phyloP scores from a whole-genome alignment of 1,139 yeast genomes.

The Pichia sp. region DNA sequence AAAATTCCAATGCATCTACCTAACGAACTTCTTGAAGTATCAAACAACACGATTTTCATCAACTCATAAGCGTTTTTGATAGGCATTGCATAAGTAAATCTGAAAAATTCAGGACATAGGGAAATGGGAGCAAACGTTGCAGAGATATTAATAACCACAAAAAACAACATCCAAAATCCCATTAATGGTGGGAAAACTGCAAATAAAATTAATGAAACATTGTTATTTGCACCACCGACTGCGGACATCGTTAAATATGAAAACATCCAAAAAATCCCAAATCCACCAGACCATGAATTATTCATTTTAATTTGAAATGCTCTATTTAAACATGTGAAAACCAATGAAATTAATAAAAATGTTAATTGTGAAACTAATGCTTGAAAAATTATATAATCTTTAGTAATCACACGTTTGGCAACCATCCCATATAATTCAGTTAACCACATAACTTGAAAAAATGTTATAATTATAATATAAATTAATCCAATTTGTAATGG shows the following conservation, averaged over 20 bases:
- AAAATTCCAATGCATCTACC: slow-evolving; percentile 45
- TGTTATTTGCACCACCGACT: slow-evolving; percentile 46
- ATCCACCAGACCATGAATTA: slow-evolving; percentile 42
- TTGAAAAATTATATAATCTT: slow-evolving; percentile 37
- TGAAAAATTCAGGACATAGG: slow-evolving; percentile 39
- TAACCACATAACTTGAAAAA: slow-evolving; percentile 46
- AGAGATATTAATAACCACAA: slow-evolving; percentile 40
- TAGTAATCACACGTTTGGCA: slow-evolving; percentile 35
- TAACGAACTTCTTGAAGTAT: slow-evolving; percentile 40
- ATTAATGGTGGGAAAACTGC: slow-evolving; percentile 38
- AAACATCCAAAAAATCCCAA: slow-evolving; percentile 43
- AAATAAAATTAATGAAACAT: slow-evolving; percentile 35
- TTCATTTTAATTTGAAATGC: slow-evolving; percentile 38
- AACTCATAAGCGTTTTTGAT: slow-evolving; percentile 42
- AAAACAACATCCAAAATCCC: slow-evolving; percentile 43
- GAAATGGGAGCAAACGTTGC: slow-evolving; percentile 45
- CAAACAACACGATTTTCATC: slow-evolving; percentile 39
- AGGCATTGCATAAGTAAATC: slow-evolving; percentile 50
- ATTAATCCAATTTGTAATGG: slow-evolving; percentile 74
- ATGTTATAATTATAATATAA: slow-evolving; percentile 62
- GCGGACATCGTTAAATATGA: slow-evolving; percentile 43
- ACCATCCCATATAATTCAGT: slow-evolving; percentile 37
- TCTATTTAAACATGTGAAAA: slow-evolving; percentile 37
- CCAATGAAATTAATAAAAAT: slow-evolving; percentile 38
- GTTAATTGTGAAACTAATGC: slow-evolving; percentile 37